phyloP scores from a whole-genome alignment of 2,329 filamentous ascomycete genomes.

The Lasiodiplodia sp. region DNA sequence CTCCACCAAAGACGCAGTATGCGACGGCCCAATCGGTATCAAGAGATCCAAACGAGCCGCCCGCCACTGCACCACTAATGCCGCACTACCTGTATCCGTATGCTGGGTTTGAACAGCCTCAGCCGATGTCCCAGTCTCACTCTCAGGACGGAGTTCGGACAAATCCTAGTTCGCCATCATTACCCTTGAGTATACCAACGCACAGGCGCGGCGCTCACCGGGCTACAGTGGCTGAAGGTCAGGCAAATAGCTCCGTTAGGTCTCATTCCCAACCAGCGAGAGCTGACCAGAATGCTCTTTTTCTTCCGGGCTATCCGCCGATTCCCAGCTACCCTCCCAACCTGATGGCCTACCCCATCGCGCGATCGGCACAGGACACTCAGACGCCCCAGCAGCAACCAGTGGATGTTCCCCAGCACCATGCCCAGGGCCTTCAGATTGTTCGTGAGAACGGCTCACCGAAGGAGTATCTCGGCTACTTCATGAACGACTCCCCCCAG shows the following conservation, averaged over 20 bases:
- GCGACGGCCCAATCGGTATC: slow-evolving; percentile 15
- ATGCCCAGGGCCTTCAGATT: slow-evolving; percentile 30
- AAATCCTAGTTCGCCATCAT: slow-evolving; percentile 58
- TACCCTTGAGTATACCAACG: slow-evolving; percentile 53
- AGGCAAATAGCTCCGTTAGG: slow-evolving; percentile 47
- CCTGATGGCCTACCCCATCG: slow-evolving; percentile 45
- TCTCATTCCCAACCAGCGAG: slow-evolving; percentile 61
- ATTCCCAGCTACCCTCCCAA: slow-evolving; percentile 43
- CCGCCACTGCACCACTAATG: slow-evolving; percentile 37
- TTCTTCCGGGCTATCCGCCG: slow-evolving; percentile 49
- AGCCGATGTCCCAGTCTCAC: slow-evolving; percentile 45
- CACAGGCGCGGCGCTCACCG: slow-evolving; percentile 53
- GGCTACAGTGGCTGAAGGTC: slow-evolving; percentile 53
- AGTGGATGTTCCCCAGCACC: slow-evolving; percentile 20
- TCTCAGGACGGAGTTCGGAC: slow-evolving; percentile 55
- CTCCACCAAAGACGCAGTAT: slow-evolving; percentile 28
- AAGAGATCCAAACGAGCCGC: slow-evolving; percentile 32
- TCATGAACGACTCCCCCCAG: slow-evolving; percentile 53
- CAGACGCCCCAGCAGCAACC: slow-evolving; percentile 28
- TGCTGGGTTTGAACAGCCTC: slow-evolving; percentile 51
- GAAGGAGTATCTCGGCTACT: slow-evolving; percentile 61
- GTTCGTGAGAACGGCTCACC: slow-evolving; percentile 47
- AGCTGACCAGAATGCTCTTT: slow-evolving; percentile 48
- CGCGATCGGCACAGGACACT: slow-evolving; percentile 42
- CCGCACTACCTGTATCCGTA: slow-evolving; percentile 57